A percentile compares a stretch with the other conserved stretches of the same genome.
Conservation (phyloP, 2,329 filamentous ascomycete species). For the Hyphodiscus sp. region DNA sequence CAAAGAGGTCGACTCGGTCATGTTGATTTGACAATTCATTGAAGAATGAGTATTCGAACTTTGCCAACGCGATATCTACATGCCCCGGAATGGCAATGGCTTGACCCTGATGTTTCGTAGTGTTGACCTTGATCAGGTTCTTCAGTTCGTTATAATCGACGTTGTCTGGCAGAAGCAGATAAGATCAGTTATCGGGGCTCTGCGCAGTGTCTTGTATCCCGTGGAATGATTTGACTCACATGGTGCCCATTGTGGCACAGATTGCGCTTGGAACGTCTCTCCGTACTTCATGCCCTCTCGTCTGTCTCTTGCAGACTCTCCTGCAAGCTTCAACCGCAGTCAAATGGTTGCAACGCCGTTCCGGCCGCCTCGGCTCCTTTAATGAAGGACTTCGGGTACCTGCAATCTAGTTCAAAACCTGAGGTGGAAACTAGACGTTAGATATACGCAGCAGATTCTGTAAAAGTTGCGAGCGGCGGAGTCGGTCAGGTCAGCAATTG, state of each 20-base stretch:
- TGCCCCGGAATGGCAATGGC: constrained; percentile 72
- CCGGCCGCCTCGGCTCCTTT: not conserved
- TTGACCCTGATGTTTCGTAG: constrained; percentile 61
- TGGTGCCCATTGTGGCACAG: constrained; percentile 75
- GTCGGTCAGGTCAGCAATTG: no score
- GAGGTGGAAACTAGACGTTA: no score
- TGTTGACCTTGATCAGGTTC: constrained; percentile 75
- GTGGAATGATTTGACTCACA: constrained; percentile 42
- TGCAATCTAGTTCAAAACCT: not conserved
- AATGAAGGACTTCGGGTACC: not conserved
- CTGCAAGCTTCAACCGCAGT: not conserved
- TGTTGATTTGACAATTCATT: constrained; percentile 67
- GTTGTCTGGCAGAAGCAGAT: constrained; percentile 52
- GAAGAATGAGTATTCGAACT: constrained; percentile 68
- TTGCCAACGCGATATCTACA: constrained; percentile 48
- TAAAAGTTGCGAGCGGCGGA: no score
- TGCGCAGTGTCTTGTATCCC: constrained; percentile 1
- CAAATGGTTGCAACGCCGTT: not conserved
- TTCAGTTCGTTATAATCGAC: constrained; percentile 87
- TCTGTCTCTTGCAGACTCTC: not conserved
- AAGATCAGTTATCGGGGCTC: constrained; percentile 2
- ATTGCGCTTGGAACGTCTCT: constrained; percentile 65
- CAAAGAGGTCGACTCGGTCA: constrained; percentile 70
- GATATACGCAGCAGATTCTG: no score
- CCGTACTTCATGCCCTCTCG: constrained; percentile 64